phyloP scores from a whole-genome alignment of 345 rosid genomes.

The Eucalyptus erythrocorys region DNA sequence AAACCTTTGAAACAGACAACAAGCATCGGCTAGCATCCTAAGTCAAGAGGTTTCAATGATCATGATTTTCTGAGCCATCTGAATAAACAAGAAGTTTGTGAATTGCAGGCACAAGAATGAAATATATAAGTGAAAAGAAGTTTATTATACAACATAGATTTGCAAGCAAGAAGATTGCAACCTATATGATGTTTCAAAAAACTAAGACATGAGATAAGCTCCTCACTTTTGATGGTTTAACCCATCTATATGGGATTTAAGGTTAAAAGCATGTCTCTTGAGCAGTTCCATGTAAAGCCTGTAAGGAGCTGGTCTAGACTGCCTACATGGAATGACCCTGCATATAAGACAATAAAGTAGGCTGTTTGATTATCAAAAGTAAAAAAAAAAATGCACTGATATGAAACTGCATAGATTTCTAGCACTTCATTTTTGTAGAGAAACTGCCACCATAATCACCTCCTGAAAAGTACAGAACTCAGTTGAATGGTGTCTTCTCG shows the following conservation, averaged over 20 bases:
- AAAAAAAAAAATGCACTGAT: background rate
- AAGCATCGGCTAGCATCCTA: background rate
- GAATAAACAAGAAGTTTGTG: background rate
- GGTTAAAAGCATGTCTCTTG: constrained; percentile 48
- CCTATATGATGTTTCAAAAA: background rate
- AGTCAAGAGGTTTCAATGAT: background rate
- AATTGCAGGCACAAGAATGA: background rate
- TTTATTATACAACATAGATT: background rate
- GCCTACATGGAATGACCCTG: constrained; percentile 66
- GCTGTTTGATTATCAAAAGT: background rate
- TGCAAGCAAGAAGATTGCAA: background rate
- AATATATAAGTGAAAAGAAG: background rate
- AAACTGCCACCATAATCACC: background rate
- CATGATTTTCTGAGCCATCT: background rate
- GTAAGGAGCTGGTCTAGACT: constrained; percentile 52
- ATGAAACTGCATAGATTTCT: background rate
- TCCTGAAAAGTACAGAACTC: background rate
- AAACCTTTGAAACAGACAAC: background rate
- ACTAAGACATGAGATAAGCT: background rate
- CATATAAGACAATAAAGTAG: background rate
- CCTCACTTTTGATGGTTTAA: constrained; percentile 57
- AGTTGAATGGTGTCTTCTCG: background rate
- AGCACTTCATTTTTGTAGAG: background rate
- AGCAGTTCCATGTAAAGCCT: constrained; percentile 84
- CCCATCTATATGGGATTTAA: constrained; percentile 35